These are phyloP conservation scores for Phytopythium oedochilum DNA, from an alignment of 352 stramenopile genomes.

Conservation along the genomic window DNA sequence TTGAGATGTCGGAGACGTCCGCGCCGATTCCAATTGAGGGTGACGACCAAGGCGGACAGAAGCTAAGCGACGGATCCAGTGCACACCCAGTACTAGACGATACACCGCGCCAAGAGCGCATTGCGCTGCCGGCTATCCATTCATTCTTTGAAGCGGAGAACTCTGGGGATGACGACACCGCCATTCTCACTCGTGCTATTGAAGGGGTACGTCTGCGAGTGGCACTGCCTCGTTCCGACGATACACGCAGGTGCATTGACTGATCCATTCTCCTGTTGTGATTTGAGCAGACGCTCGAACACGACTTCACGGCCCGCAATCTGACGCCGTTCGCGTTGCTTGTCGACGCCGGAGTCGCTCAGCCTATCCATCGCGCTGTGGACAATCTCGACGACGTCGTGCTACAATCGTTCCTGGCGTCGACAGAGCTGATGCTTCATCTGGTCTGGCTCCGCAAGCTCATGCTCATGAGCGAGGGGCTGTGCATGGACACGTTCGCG, in stretches of 20 bases:
- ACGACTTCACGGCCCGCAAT: not conserved
- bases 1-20: not conserved
- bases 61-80: not conserved
- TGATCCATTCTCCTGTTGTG: not conserved
- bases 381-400: slow-evolving; percentile 42
- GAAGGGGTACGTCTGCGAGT: not conserved
- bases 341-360: slow-evolving; percentile 29
- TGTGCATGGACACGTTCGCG: slow-evolving; percentile 70
- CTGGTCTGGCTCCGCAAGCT: slow-evolving; percentile 57
- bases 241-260: too few relatives aligned
- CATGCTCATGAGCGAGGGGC: slow-evolving; percentile 67
- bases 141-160: not conserved
- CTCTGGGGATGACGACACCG: not conserved
- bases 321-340: slow-evolving; percentile 44
- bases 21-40: not conserved
- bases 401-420: slow-evolving; percentile 32
- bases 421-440: slow-evolving; percentile 40
- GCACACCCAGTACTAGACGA: not conserved
- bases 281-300: not conserved
- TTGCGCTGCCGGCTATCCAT: not conserved
- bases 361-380: slow-evolving; percentile 31
- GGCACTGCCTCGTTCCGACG: too few relatives aligned
- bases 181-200: not conserved
- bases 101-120: not conserved
- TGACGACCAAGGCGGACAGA: not conserved